Evolutionary conservation across 345 rosid genomes (phyloP).

Genomic region (Barbarea vulgaris): DNA sequence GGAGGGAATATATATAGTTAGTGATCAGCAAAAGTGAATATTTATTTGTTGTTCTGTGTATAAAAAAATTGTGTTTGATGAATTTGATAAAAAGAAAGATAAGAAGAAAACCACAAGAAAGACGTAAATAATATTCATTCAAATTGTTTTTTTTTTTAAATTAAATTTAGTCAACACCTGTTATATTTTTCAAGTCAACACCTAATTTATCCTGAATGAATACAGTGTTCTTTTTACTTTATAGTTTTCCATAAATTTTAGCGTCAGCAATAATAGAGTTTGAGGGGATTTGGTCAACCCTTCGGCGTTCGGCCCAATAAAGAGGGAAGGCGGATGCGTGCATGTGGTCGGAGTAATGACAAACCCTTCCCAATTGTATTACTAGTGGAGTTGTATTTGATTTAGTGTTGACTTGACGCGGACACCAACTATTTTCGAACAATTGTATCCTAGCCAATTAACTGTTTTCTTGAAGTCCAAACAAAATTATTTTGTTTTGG

Average conservation of each 20-base stretch:
- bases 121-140: neutral
- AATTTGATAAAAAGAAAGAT: no score
- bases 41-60: neutral
- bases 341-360: slow-evolving; percentile 32
- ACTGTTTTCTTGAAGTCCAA: neutral
- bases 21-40: no score
- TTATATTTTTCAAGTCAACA: no score
- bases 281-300: slow-evolving; percentile 24
- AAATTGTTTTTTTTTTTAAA: no score
- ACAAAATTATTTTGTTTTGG: slow-evolving; percentile 13
- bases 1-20: neutral
- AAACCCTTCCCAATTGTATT: neutral
- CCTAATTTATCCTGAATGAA: no score
- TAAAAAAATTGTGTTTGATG: neutral
- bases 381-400: no score
- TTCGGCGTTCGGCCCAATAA: slow-evolving; percentile 22
- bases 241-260: neutral
- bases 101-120: no score
- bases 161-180: neutral
- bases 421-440: neutral
- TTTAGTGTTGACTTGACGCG: neutral
- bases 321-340: slow-evolving; percentile 20
- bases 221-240: no score
- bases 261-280: slow-evolving; percentile 18
- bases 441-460: neutral